These are phyloP conservation scores for Boletus rex-veris DNA, from an alignment of 768 basidiomycete species.

Conservation along the genomic window DNA sequence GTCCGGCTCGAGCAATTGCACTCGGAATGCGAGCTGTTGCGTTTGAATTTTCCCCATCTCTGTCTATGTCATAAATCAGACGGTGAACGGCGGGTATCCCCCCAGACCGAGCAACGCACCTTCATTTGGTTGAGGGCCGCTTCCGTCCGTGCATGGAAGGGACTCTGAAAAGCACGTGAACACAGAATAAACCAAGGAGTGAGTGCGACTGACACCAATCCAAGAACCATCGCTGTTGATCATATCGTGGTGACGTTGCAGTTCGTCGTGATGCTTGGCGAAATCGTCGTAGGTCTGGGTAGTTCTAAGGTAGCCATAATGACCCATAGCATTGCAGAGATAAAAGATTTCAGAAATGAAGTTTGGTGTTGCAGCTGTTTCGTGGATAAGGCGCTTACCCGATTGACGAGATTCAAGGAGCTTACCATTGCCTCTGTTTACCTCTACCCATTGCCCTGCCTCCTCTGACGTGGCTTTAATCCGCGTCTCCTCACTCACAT, in stretches of 20 bases:
- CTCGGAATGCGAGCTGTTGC: constrained; percentile 77
- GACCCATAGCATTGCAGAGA: constrained; percentile 79
- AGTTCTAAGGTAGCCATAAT: constrained; percentile 83
- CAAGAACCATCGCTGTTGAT: constrained; percentile 75
- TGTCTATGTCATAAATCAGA: constrained; percentile 37
- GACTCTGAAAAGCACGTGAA: constrained; percentile 43
- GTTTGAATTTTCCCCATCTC: constrained; percentile 69
- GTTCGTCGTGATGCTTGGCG: constrained; percentile 70
- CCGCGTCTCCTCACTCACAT: constrained; percentile 85
- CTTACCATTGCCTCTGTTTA: constrained; percentile 48
- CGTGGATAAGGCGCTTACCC: background rate
- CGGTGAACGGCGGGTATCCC: background rate
- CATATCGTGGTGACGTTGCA: constrained; percentile 72
- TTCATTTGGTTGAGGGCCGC: constrained; percentile 74
- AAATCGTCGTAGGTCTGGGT: constrained; percentile 74
- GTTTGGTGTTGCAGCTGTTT: constrained; percentile 64
- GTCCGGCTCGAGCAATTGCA: constrained; percentile 85
- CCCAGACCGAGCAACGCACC: constrained; percentile 33
- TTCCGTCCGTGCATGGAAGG: constrained; percentile 74
- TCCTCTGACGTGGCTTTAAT: constrained; percentile 92
- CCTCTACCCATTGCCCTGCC: constrained; percentile 65
- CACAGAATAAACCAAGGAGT: background rate
- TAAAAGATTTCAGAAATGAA: constrained; percentile 97
- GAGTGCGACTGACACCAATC: constrained; percentile 60
- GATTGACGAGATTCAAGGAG: background rate